Percentiles rank a stretch among this genome's conserved stretches.
These are phyloP conservation scores for Vicia faba DNA, from an alignment of 306 rosid genomes.

Conservation along the genomic window DNA sequence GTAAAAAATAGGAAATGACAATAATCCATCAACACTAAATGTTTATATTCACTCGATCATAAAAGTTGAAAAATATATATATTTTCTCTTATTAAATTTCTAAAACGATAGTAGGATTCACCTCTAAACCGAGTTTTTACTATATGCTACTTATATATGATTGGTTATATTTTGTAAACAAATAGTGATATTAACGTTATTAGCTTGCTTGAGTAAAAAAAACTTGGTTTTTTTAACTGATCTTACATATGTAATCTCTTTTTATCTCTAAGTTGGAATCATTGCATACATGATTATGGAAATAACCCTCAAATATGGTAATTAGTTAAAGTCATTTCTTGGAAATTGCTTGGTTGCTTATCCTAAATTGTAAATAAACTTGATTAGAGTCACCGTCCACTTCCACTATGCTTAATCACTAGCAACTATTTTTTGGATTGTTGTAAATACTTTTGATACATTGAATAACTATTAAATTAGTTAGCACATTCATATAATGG, in stretches of 20 bases:
- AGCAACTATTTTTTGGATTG: constrained; percentile 3
- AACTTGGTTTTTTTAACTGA: too few relatives aligned
- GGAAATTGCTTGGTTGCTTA: background rate
- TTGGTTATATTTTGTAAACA: too few relatives aligned
- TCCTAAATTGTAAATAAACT: background rate
- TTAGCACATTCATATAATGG: constrained; percentile 35
- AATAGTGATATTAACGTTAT: too few relatives aligned
- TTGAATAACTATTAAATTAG: constrained; percentile 15
- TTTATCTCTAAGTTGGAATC: background rate
- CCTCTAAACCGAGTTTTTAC: too few relatives aligned
- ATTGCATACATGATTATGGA: background rate
- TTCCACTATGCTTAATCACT: background rate
- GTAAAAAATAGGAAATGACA: too few relatives aligned
- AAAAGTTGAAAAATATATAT: too few relatives aligned
- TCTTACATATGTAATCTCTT: background rate
- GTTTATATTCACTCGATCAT: too few relatives aligned
- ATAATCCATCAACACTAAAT: too few relatives aligned
- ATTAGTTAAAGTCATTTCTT: background rate
- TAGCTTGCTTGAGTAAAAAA: too few relatives aligned
- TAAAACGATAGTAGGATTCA: too few relatives aligned
- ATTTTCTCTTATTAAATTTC: too few relatives aligned
- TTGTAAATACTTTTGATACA: constrained; percentile 10
- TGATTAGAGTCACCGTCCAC: background rate
- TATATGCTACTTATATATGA: too few relatives aligned
- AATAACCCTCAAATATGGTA: background rate